Evolutionary conservation across 2,329 filamentous ascomycete species (phyloP).

Genomic region (Apiospora sp.): DNA sequence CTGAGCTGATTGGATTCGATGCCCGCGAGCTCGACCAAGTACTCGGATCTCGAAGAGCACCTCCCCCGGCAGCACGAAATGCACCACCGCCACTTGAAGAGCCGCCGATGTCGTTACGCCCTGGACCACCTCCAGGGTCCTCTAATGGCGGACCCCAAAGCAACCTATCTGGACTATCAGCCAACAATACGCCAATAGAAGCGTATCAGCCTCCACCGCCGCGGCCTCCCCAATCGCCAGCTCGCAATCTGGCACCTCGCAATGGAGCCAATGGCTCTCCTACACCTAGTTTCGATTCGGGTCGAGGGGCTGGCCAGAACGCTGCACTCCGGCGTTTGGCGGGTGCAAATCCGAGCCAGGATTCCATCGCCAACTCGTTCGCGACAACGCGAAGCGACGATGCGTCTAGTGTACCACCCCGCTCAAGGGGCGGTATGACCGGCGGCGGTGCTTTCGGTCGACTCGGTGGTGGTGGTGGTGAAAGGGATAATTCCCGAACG

Average conservation of each 20-base stretch:
- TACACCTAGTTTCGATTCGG: conserved; percentile 60
- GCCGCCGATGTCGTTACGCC: conserved; percentile 36
- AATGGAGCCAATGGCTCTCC: conserved; percentile 56
- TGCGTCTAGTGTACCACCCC: conserved; percentile 56
- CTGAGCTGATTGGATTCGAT: conserved; percentile 84
- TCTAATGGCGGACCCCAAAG: background rate
- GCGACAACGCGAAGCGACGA: conserved; percentile 59
- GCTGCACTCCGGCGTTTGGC: conserved; percentile 55
- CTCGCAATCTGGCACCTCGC: conserved; percentile 45
- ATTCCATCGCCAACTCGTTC: conserved; percentile 61
- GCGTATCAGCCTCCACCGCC: conserved; percentile 36
- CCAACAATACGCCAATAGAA: conserved; percentile 29
- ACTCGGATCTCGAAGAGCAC: conserved; percentile 62
- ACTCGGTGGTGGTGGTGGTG: conserved; percentile 37
- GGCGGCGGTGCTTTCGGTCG: conserved; percentile 49
- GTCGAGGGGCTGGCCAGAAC: conserved; percentile 49
- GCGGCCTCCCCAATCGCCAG: conserved; percentile 29
- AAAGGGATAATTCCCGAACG: conserved; percentile 28
- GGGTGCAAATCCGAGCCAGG: conserved; percentile 63
- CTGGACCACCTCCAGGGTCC: conserved; percentile 25
- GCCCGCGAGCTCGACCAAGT: conserved; percentile 79
- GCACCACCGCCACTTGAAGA: conserved; percentile 33
- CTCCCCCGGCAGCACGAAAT: conserved; percentile 36
- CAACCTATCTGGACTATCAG: conserved; percentile 25
- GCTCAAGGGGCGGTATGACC: conserved; percentile 59